Evolutionary conservation across 805 yeast species (phyloP).

Genomic region (Pichia occidentalis): DNA sequence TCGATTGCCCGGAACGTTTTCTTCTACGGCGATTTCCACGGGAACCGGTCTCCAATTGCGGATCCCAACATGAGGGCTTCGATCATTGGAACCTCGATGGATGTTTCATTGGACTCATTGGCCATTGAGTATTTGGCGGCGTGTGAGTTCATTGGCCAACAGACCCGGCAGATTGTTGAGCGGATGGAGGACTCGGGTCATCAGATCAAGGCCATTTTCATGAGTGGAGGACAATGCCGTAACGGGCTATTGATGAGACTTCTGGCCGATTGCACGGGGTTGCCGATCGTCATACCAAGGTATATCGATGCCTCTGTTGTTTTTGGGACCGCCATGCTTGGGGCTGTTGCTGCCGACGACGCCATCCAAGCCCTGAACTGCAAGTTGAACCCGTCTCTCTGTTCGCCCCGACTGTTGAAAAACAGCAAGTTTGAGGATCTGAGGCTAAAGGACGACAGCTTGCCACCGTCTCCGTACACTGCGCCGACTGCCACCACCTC

Average conservation of each 20-base stretch:
- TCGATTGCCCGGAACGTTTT: conserved; percentile 77
- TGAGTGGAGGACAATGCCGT: conserved; percentile 97
- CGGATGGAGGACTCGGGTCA: conserved; percentile 81
- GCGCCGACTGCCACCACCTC: conserved; percentile 77
- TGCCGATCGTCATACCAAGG: conserved; percentile 87
- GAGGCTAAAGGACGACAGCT: conserved; percentile 20
- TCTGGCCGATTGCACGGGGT: conserved; percentile 86
- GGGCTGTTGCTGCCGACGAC: conserved; percentile 86
- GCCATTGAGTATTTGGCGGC: conserved; percentile 88
- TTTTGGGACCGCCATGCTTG: conserved; percentile 89
- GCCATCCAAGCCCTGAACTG: conserved; percentile 31
- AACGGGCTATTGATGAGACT: conserved; percentile 83
- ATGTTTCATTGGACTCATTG: conserved; percentile 72
- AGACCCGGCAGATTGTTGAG: conserved; percentile 90
- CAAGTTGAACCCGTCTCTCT: not conserved
- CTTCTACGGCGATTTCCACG: conserved; percentile 94
- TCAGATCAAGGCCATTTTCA: conserved; percentile 62
- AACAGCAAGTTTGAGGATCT: not conserved
- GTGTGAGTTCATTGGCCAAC: conserved; percentile 96
- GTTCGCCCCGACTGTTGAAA: no score
- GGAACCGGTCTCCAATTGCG: conserved; percentile 96
- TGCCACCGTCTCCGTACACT: conserved; percentile 62
- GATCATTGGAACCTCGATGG: conserved; percentile 91
- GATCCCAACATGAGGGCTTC: conserved; percentile 91
- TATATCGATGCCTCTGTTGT: conserved; percentile 97